These are phyloP conservation scores for Piper longum DNA, from an alignment of 164 flowering plant genomes.

Conservation along the genomic window DNA sequence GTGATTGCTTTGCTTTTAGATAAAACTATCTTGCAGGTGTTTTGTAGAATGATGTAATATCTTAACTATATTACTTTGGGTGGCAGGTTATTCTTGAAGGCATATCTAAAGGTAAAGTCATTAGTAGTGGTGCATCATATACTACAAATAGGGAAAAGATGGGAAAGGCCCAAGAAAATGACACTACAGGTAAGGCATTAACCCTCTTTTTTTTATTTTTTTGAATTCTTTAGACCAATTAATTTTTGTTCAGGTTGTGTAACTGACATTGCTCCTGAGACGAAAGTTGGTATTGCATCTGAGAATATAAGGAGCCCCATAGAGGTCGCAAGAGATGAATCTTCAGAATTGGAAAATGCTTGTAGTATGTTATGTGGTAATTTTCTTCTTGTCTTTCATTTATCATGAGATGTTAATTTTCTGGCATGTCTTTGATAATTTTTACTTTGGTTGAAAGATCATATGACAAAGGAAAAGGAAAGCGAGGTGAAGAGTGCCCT, in stretches of 20 bases:
- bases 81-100: conserved; percentile 48
- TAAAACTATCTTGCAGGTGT: neutral
- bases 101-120: conserved; percentile 64
- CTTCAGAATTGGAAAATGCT: conserved; percentile 9
- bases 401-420: conserved; percentile 8
- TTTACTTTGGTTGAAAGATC: neutral
- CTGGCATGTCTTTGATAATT: conserved; percentile 1
- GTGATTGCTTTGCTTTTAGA: neutral
- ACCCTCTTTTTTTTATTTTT: neutral
- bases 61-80: neutral
- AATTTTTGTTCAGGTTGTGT: conserved; percentile 4
- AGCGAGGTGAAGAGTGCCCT: neutral
- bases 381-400: neutral
- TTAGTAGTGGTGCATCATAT: conserved; percentile 37
- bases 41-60: neutral
- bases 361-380: conserved; percentile 13
- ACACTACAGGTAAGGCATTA: neutral
- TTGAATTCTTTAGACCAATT: neutral
- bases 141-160: conserved; percentile 27
- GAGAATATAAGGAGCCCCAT: conserved; percentile 9
- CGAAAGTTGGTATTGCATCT: conserved; percentile 12
- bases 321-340: conserved; percentile 11
- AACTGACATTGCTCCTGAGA: conserved; percentile 13
- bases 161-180: conserved; percentile 10
- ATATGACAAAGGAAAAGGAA: neutral